These are phyloP conservation scores for Penicillium occitanis DNA, from an alignment of 2,329 filamentous ascomycete genomes.

Conservation along the genomic window DNA sequence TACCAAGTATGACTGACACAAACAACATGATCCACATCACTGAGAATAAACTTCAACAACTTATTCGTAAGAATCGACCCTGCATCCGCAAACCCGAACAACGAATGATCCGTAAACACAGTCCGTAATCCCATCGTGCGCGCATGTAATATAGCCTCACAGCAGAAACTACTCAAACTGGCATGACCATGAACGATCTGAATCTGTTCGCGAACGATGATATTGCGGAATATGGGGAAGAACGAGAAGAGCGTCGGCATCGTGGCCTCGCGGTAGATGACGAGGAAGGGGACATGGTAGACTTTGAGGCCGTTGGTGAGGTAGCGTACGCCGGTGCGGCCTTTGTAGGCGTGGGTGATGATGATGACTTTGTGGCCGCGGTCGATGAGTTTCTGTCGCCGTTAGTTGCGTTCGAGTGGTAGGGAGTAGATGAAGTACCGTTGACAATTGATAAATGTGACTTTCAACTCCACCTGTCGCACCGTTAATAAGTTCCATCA, in stretches of 20 bases:
- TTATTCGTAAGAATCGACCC: slow-evolving; percentile 97
- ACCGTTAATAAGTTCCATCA: not conserved
- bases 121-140: slow-evolving; percentile 94
- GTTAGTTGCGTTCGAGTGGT: slow-evolving; percentile 10
- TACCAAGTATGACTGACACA: slow-evolving; percentile 98
- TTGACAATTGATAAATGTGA: slow-evolving; percentile 96
- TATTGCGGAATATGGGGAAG: slow-evolving; percentile 96
- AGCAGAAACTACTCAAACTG: slow-evolving; percentile 87
- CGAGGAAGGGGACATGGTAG: slow-evolving; percentile 93
- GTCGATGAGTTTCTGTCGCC: slow-evolving; percentile 80
- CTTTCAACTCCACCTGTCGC: slow-evolving; percentile 78
- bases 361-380: slow-evolving; percentile 97
- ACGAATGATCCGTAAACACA: slow-evolving; percentile 94
- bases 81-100: slow-evolving; percentile 96
- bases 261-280: slow-evolving; percentile 90
- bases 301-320: slow-evolving; percentile 97
- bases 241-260: slow-evolving; percentile 98
- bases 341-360: slow-evolving; percentile 92
- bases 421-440: slow-evolving; percentile 46
- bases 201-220: slow-evolving; percentile 89
- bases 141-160: slow-evolving; percentile 91
- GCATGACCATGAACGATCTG: slow-evolving; percentile 98
- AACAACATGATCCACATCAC: slow-evolving; percentile 96
- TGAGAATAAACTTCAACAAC: slow-evolving; percentile 89
- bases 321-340: slow-evolving; percentile 87